Percentiles rank a stretch among this genome's conserved stretches.
Conservation (phyloP, 2,329 filamentous ascomycete species). For the Talaromyces funiculosus region DNA sequence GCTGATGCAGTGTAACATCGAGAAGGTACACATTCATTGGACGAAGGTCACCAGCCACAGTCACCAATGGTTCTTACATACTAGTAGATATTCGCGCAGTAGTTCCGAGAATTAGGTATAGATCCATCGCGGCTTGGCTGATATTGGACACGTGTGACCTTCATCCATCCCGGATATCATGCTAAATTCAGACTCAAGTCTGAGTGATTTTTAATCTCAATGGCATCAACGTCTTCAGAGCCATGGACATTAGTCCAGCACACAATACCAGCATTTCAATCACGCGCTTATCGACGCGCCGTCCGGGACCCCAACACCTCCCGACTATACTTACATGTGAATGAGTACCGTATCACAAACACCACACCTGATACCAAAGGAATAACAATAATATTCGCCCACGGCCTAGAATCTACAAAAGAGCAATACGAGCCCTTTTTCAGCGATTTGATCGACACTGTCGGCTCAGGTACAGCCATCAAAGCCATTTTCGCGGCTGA, state of each 20-base stretch:
- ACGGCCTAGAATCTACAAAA: constrained; percentile 8
- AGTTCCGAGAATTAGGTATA: neutral
- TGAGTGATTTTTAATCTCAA: neutral
- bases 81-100: neutral
- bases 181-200: neutral
- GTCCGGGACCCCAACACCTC: constrained; percentile 6
- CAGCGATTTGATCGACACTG: neutral
- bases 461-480: neutral
- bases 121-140: neutral
- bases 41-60: too few species aligned
- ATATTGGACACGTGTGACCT: neutral
- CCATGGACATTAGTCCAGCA: constrained; percentile 8
- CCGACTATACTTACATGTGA: constrained; percentile 7
- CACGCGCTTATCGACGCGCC: constrained; percentile 9
- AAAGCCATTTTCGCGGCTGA: constrained; percentile 11
- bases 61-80: too few species aligned
- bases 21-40: too few species aligned
- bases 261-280: constrained; percentile 7
- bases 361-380: neutral
- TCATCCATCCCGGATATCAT: neutral
- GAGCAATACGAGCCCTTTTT: constrained; percentile 12
- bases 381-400: constrained; percentile 11
- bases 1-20: too few species aligned
- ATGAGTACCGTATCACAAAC: constrained; percentile 6
- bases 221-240: neutral